Percentiles rank a stretch among this genome's conserved stretches.
Evolutionary conservation across 2,329 filamentous ascomycete species (phyloP).

Genomic region (Aspergillus texensis): DNA sequence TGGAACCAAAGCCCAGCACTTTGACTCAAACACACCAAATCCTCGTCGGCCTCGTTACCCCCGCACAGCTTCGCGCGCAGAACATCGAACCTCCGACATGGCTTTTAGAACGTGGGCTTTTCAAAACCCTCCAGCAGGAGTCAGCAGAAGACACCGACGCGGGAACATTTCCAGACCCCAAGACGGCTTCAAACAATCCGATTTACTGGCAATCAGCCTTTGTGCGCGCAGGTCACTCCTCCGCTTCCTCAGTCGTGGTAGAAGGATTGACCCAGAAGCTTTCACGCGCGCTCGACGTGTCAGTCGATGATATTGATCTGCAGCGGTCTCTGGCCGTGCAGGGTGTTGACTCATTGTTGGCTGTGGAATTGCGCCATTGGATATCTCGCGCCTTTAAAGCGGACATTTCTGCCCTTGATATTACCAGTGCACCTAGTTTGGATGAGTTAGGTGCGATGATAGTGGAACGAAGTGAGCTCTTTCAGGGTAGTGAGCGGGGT

Average conservation of each 20-base stretch:
- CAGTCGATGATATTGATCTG: constrained; percentile 1
- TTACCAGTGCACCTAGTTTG: constrained; percentile 24
- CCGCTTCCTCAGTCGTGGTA: neutral
- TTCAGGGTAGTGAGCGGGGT: too few relatives aligned
- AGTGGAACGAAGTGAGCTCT: neutral
- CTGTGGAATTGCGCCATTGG: constrained; percentile 31
- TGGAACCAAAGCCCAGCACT: too few relatives aligned
- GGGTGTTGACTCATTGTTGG: constrained; percentile 30
- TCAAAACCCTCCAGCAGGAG: too few relatives aligned
- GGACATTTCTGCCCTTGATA: constrained; percentile 29
- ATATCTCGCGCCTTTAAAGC: constrained; percentile 26
- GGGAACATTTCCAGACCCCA: too few relatives aligned
- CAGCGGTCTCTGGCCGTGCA: constrained; percentile 21
- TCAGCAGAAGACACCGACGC: too few relatives aligned
- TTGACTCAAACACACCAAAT: too few relatives aligned
- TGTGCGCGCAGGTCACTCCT: neutral
- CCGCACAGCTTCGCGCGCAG: too few relatives aligned
- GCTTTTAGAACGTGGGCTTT: too few relatives aligned
- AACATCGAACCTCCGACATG: too few relatives aligned
- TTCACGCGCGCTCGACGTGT: neutral
- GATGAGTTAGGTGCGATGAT: neutral
- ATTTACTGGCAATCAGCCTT: neutral
- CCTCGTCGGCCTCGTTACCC: too few relatives aligned
- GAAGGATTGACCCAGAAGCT: neutral
- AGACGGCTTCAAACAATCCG: neutral